Percentiles rank a stretch among this genome's conserved stretches.
Conservation (phyloP, 163 green algal genomes). For the Chlorella variabilis region DNA sequence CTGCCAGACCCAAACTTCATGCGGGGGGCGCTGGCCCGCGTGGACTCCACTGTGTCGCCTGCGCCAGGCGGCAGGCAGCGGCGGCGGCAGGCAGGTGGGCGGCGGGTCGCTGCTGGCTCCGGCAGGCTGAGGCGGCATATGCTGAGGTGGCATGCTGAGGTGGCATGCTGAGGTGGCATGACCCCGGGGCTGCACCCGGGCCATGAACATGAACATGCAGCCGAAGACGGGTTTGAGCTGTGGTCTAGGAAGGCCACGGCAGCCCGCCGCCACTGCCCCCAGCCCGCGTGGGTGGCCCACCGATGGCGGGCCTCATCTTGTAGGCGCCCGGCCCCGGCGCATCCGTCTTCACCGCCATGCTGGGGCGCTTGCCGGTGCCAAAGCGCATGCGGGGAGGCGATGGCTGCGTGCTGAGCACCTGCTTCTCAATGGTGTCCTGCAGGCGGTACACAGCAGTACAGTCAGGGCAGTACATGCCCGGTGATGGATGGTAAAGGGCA, state of each 20-base stretch:
- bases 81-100: too few species aligned
- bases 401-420: slow-evolving; percentile 27
- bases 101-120: too few species aligned
- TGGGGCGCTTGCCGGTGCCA: slow-evolving; percentile 31
- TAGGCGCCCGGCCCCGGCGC: slow-evolving; percentile 30
- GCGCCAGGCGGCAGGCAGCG: neutral
- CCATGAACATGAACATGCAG: too few species aligned
- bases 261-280: too few species aligned
- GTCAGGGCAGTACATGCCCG: neutral
- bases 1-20: slow-evolving; percentile 42
- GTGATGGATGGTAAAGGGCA: neutral
- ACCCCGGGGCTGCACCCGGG: too few species aligned
- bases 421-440: slow-evolving; percentile 31
- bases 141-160: too few species aligned
- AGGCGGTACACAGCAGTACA: neutral
- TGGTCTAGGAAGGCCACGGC: too few species aligned
- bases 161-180: too few species aligned
- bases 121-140: too few species aligned
- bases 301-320: slow-evolving; percentile 21
- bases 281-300: too few species aligned
- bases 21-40: neutral
- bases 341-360: slow-evolving; percentile 20
- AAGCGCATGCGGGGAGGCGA: slow-evolving; percentile 21
- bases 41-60: slow-evolving; percentile 29
- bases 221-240: too few species aligned